Base-by-base conservation (phyloP, 495 filamentous ascomycete genomes). In the Hamigera avellanea region DNA sequence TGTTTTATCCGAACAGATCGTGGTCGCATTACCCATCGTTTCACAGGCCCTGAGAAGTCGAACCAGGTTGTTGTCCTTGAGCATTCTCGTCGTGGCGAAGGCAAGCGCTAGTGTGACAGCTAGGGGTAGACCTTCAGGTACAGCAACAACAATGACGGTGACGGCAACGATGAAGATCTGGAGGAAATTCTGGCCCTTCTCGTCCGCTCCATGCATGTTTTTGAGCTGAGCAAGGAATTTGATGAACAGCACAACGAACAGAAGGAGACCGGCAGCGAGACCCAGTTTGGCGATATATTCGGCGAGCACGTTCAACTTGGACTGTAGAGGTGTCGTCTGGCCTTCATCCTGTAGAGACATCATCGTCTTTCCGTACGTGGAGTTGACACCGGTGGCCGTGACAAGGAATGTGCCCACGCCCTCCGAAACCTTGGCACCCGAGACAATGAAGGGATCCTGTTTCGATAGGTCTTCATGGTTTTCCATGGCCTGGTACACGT, bases 21-120 rank as follows among this genome's bases (percentile, higher is more conserved):
- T 89, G 0, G 88, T 94, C 3, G 89, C 89, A 57, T 95, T 95
- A 15, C 89, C 89, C 89, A 96, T 96, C n/a, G 89, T 93, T 56
- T 96, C 89, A 56, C 89, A 96, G 30, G 89, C 88, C 47, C 86
- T 80, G 26, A 96, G 67, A 37, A 89, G 73, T 18, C 89, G 83
- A 34, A 96, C 89, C 33, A 96, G 57, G 44, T 95, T 95, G 59
- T 94, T 89, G 48, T 95, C 89, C 55, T 83, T 91, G 31, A 95
- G 64, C 89, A 96, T 96, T 17, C 86, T 70, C 14, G 80, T 95
- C 1, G 89, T 96, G 14, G 89, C 89, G 57, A 94, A 95, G 26
- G 89, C 89, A 15, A 96, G 70, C 30, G 89, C 89, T 32, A 96
- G 67, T 1, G 89, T 96, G 9, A 96, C 89, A 33, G 89, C 89